A percentile compares a stretch with the other conserved stretches of the same genome.
phyloP scores from a whole-genome alignment of 2,329 filamentous ascomycete species.

The Xylariaceae sp. region DNA sequence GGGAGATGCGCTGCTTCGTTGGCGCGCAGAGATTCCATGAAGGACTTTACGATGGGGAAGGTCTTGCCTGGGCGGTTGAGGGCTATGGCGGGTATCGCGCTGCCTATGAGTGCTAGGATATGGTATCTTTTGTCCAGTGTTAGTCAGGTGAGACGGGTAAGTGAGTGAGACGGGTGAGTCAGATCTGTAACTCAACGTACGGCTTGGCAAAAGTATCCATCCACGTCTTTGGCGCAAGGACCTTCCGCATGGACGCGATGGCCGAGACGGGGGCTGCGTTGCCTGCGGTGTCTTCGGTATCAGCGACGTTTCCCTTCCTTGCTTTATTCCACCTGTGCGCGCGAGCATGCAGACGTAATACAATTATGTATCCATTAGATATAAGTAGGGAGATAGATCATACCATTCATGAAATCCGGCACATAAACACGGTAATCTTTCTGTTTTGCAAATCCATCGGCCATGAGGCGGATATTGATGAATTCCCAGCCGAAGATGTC shows the following conservation, averaged over 20 bases:
- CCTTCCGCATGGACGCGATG: conserved; percentile 28
- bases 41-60: conserved; percentile 34
- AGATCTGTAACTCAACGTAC: conserved; percentile 18
- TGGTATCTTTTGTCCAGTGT: conserved; percentile 13
- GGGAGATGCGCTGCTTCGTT: conserved; percentile 28
- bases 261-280: conserved; percentile 29
- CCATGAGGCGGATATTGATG: conserved; percentile 47
- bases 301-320: neutral
- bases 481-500: conserved; percentile 54
- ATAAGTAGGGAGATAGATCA: neutral
- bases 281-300: conserved; percentile 8
- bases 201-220: conserved; percentile 28
- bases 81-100: conserved; percentile 32
- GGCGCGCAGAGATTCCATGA: conserved; percentile 35
- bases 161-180: neutral
- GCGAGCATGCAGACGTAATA: neutral
- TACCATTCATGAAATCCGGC: conserved; percentile 52
- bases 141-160: too few species aligned
- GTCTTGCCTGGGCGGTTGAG: conserved; percentile 31
- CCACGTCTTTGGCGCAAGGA: conserved; percentile 23
- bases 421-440: conserved; percentile 46
- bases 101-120: conserved; percentile 23
- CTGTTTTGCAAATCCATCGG: conserved; percentile 49
- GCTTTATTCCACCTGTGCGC: neutral
- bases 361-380: neutral